phyloP scores from a whole-genome alignment of 495 filamentous ascomycete genomes.

The Aspergillus funiculosus region DNA sequence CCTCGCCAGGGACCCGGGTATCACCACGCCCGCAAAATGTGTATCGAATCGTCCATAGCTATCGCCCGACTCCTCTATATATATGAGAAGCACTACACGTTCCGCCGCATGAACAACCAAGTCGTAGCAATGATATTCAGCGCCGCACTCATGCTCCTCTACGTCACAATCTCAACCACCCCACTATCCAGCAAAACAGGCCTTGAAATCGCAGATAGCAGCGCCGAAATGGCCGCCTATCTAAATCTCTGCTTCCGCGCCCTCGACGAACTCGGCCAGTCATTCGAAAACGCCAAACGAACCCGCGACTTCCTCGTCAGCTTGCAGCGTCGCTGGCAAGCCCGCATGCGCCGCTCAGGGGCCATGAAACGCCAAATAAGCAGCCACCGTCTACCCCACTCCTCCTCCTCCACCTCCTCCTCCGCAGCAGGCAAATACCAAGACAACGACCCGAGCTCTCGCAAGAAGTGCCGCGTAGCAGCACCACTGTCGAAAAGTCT shows the following conservation, averaged over 20 bases:
- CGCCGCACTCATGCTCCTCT: conserved; percentile 44
- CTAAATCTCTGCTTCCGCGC: conserved; percentile 46
- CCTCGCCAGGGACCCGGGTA: conserved; percentile 43
- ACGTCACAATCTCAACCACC: conserved; percentile 40
- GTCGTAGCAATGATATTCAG: conserved; percentile 48
- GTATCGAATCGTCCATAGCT: conserved; percentile 43
- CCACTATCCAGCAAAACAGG: conserved; percentile 21
- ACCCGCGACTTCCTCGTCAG: conserved; percentile 42
- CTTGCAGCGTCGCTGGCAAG: conserved; percentile 44
- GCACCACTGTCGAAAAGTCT: conserved; percentile 5
- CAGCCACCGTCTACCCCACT: conserved; percentile 13
- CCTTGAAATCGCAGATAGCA: conserved; percentile 23
- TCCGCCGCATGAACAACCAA: conserved; percentile 48
- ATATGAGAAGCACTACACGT: conserved; percentile 47
- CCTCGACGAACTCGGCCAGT: conserved; percentile 42
- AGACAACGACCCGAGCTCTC: not conserved
- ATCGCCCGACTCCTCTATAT: conserved; percentile 41
- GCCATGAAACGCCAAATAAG: conserved; percentile 34
- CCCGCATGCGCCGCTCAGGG: conserved; percentile 40
- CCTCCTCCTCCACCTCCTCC: no score
- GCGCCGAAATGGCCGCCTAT: conserved; percentile 40
- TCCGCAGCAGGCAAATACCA: conserved; percentile 5
- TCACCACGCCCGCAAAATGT: conserved; percentile 44
- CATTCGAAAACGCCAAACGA: conserved; percentile 44
- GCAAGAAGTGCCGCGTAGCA: conserved; percentile 30